These are phyloP conservation scores for Penicillium concentricum DNA, from an alignment of 2,329 filamentous ascomycete species.

Conservation along the genomic window DNA sequence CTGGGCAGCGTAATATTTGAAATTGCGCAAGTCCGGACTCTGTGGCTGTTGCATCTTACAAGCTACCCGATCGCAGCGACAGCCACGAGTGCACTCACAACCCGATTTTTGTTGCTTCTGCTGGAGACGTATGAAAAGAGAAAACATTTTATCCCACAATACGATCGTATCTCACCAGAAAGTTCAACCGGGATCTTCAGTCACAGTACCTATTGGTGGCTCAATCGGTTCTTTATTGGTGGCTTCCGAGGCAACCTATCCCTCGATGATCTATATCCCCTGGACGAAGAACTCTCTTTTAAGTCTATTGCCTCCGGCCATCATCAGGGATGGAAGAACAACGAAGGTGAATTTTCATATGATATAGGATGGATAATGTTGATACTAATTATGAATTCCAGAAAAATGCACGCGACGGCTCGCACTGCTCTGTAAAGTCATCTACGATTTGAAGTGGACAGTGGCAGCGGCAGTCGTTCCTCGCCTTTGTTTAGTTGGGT, in stretches of 20 bases:
- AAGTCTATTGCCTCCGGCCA: background rate
- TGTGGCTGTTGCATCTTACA: background rate
- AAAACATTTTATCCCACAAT: background rate
- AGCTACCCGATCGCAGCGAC: background rate
- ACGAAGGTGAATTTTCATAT: background rate
- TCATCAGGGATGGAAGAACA: background rate
- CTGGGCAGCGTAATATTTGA: background rate
- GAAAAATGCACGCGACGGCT: background rate
- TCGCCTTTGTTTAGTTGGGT: background rate
- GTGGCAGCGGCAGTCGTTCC: background rate
- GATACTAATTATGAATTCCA: background rate
- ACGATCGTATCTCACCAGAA: background rate
- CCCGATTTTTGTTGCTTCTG: background rate
- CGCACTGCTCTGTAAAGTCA: background rate
- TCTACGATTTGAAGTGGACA: background rate
- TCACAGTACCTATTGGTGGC: background rate
- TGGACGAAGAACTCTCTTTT: background rate
- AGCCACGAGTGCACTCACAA: background rate
- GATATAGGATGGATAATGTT: background rate
- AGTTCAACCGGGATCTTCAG: background rate
- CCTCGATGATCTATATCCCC: background rate
- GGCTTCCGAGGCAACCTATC: background rate
- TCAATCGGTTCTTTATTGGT: background rate
- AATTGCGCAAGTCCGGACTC: background rate
- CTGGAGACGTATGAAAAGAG: background rate